Evolutionary conservation across 805 yeast genomes (phyloP), one percentile per base, ranked within the genome.

Genomic region (Vanderwaltozyma tropicalis): DNA sequence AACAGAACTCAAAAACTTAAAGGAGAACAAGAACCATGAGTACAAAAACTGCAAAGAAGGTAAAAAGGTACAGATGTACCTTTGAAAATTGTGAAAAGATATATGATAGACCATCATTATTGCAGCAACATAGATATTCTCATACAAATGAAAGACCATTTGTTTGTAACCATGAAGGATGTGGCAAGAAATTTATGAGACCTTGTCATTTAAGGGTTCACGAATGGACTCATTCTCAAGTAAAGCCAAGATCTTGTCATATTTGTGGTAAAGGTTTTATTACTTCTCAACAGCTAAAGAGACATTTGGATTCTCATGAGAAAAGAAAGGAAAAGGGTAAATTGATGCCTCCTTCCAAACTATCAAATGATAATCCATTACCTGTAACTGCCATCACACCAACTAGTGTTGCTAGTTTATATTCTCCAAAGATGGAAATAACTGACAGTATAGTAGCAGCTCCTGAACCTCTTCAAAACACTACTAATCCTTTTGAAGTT

Each of bases 71-170:
- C 48, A 40, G 48, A 7, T 78, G 83, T 50, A 54, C 57, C 10
- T 53, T 51, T 35, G 62, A 55, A 3, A 69, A 63, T 1, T 78
- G 84, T 43, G 63, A 51, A 15, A 77, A 75, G 50, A 69, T 74
- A 0, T 78, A 75, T 43, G 53, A 68, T 12, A 62, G 74, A 36
- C 83, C 84, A 0, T 69, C 78, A 2, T 55, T 76, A 11, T 57
- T 78, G 34, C 73, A 70, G 42, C 81, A 79, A 49, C 96, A 87
- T 59, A 62, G 69, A 55, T 68, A 87, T 46, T 68, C 87, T 1
- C 96, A 87, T 57, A 74, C 86, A 4, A 73, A 76, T 44, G 89
- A 82, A 45, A 69, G 94, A 41, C 95, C 95, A 0, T 87, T 72
- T 52, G 58, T 57, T 27, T 83, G 96, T 57, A 61, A 65, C 5